Evolutionary conservation across 768 basidiomycete species (phyloP).

Genomic region (Tephrocybe sp.): DNA sequence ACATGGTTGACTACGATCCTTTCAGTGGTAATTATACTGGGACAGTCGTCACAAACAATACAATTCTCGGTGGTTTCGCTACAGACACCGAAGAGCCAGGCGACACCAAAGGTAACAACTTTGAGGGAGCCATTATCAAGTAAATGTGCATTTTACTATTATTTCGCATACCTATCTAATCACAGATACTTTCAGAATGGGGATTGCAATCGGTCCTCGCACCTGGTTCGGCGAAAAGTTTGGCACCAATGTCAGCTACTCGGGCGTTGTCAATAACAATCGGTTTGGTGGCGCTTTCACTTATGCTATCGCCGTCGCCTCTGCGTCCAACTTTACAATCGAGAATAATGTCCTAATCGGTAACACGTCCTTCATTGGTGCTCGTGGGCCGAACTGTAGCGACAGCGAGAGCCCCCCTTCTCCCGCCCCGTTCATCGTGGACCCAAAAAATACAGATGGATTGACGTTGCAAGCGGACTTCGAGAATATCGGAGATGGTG

Average conservation of each 20-base stretch:
- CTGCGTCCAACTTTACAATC: conserved; percentile 65
- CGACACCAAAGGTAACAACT: conserved; percentile 52
- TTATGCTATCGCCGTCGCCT: conserved; percentile 67
- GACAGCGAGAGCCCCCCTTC: conserved; percentile 43
- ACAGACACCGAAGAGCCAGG: conserved; percentile 37
- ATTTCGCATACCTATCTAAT: too few species aligned
- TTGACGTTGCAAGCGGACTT: conserved; percentile 55
- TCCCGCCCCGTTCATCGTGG: conserved; percentile 60
- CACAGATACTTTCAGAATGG: conserved; percentile 49
- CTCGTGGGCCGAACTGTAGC: conserved; percentile 63
- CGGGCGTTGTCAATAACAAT: conserved; percentile 56
- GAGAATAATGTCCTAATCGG: conserved; percentile 57
- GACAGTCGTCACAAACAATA: conserved; percentile 65
- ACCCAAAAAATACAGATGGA: conserved; percentile 36
- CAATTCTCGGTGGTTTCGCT: conserved; percentile 67
- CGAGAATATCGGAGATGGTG: conserved; percentile 45
- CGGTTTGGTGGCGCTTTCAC: conserved; percentile 65
- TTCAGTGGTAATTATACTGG: conserved; percentile 64
- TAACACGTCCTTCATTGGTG: conserved; percentile 76
- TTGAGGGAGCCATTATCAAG: conserved; percentile 68
- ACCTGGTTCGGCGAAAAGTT: conserved; percentile 69
- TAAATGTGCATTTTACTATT: too few species aligned
- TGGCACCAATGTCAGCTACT: conserved; percentile 48
- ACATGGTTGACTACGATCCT: conserved; percentile 71
- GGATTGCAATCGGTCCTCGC: conserved; percentile 75